phyloP scores from a whole-genome alignment of 1,284 basidiomycete species.

The Phenoliferia sp. region DNA sequence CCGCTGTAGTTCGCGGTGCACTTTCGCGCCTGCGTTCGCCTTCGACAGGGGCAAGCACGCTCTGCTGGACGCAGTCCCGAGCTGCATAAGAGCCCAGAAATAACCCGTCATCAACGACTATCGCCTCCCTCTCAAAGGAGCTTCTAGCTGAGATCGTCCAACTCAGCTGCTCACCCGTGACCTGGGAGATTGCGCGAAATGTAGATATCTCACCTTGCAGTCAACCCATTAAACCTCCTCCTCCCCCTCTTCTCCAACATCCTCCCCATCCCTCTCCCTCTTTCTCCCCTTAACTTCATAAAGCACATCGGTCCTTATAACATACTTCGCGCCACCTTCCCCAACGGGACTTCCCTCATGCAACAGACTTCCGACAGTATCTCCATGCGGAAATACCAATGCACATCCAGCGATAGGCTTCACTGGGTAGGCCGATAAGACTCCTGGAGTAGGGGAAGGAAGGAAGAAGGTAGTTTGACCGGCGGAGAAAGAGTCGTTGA shows the following conservation, averaged over 20 bases:
- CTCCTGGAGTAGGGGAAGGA: slow-evolving; percentile 45
- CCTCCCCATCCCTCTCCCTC: neutral
- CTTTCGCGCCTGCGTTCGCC: too few relatives aligned
- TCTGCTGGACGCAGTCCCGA: too few relatives aligned
- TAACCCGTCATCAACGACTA: too few relatives aligned
- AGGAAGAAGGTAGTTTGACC: slow-evolving; percentile 56
- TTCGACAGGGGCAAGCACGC: too few relatives aligned
- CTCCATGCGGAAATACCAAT: slow-evolving; percentile 51
- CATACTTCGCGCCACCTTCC: slow-evolving; percentile 44
- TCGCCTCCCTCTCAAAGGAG: too few relatives aligned
- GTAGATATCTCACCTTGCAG: too few relatives aligned
- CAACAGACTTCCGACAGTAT: slow-evolving; percentile 24
- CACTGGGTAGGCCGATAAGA: slow-evolving; percentile 50
- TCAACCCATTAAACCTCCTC: too few relatives aligned
- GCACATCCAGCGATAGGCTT: slow-evolving; percentile 51
- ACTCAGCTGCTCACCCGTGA: too few relatives aligned
- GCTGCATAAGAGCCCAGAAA: too few relatives aligned
- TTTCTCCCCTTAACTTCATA: neutral
- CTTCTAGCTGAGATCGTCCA: too few relatives aligned
- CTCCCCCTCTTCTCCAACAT: neutral
- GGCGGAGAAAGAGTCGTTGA: slow-evolving; percentile 50
- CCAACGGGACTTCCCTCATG: slow-evolving; percentile 43
- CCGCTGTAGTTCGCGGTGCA: too few relatives aligned
- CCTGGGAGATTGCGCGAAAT: too few relatives aligned
- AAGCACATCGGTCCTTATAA: slow-evolving; percentile 44